Conservation (phyloP, 164 flowering plant species). For the Vitis cinerea region DNA sequence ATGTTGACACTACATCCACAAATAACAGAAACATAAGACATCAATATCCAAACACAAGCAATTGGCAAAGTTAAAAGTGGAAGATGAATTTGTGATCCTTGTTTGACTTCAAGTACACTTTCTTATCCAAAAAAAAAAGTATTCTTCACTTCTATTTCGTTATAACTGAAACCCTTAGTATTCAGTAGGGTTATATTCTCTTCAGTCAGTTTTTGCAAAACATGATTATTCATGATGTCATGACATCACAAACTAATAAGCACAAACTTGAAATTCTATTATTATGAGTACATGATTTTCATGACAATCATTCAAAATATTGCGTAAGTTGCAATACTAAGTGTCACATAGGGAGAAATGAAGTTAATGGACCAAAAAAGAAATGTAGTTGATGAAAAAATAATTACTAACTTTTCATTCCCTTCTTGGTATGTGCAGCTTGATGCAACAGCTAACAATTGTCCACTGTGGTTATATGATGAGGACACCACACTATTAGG, state of each 20-base stretch:
- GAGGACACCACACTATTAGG: slow-evolving; percentile 69
- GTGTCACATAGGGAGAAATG: not conserved
- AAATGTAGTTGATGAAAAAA: slow-evolving; percentile 1
- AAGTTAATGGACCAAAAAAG: not conserved
- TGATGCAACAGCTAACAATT: slow-evolving; percentile 81
- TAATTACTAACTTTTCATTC: slow-evolving; percentile 56
- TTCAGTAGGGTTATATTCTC: too few relatives aligned
- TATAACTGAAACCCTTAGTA: too few relatives aligned
- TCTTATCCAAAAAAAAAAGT: too few relatives aligned
- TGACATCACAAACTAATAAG: not conserved
- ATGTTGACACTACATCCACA: too few relatives aligned
- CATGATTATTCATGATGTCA: not conserved
- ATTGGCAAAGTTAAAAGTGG: too few relatives aligned
- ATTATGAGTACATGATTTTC: not conserved
- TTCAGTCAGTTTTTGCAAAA: too few relatives aligned
- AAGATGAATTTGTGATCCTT: too few relatives aligned
- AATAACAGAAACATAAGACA: too few relatives aligned
- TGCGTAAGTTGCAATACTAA: too few relatives aligned
- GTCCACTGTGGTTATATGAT: slow-evolving; percentile 64
- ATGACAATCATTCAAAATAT: not conserved
- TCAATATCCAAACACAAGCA: too few relatives aligned
- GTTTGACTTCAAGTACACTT: too few relatives aligned
- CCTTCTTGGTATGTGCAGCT: slow-evolving; percentile 76
- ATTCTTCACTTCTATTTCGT: too few relatives aligned
- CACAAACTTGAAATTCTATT: not conserved